Evolutionary conservation across 129 eudicot species (phyloP), one percentile per base, ranked within the genome.

Genomic region (Deinandra increscens): DNA sequence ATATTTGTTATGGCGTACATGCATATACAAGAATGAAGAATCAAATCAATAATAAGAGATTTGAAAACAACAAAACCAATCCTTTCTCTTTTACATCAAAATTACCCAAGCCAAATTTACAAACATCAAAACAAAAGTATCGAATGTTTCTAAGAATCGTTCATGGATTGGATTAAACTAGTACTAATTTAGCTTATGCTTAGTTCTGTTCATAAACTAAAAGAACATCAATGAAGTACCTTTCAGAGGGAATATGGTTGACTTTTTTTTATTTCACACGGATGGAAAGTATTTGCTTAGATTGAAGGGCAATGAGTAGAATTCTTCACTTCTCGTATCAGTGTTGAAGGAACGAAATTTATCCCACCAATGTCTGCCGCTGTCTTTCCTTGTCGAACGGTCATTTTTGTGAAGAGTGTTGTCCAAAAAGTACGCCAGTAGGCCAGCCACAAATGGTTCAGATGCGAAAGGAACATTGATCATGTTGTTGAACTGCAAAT

Each of bases 241-340:
- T 59, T 58, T 58, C 34, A 9, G 26, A 50, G 56, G 11, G 26
- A 5, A 18, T 50, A 50, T 13, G 56, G 26, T 50, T 50, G 56
- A 22, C 42, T 9, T 34, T 31, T 9, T 31, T 31, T 9, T 23
- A 6, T 48, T 26, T 86, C 81, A 86, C 43, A 81, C 91, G 3
- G 91, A 83, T 6, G 91, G 91, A 64, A 86, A 86, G 75, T 83
- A 83, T 71, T 81, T 80, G 84, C 83, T 86, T 64, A 86, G 91
- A 54, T 84, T 79, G 14, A 78, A 86, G 17, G 91, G 91, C 34
- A 86, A 75, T 6, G 86, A 68, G 68, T 86, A 86, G 70, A 86
- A 86, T 50, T 86, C 91, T 6, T 86, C 84, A 69, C 88, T 83
- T 75, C 91, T 78, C 38, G 84, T 10, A 8, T 86, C 88, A 8